A percentile compares a stretch with the other conserved stretches of the same genome.
Evolutionary conservation across 495 filamentous ascomycete species (phyloP).

Genomic region (Penicillium simplicissimum): DNA sequence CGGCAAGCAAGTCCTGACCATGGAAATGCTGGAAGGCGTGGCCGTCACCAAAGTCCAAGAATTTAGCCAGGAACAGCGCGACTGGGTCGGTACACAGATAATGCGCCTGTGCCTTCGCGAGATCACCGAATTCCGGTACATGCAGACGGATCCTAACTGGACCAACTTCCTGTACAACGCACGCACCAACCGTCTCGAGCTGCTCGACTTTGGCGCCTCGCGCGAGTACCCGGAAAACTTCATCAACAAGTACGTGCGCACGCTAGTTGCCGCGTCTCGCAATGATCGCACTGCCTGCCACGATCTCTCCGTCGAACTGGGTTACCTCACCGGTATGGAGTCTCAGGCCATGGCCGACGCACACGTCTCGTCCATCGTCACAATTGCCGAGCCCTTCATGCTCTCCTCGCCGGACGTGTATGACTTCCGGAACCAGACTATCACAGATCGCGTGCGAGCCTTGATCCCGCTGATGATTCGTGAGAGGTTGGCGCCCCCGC

Average conservation of each 20-base stretch:
- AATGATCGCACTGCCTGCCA: slow-evolving; percentile 63
- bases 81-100: slow-evolving; percentile 90
- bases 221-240: slow-evolving; percentile 81
- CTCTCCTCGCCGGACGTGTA: slow-evolving; percentile 76
- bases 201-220: slow-evolving; percentile 94
- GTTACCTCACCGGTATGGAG: slow-evolving; percentile 91
- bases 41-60: slow-evolving; percentile 81
- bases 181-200: slow-evolving; percentile 70
- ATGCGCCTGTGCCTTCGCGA: slow-evolving; percentile 91
- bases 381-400: slow-evolving; percentile 89
- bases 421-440: slow-evolving; percentile 91
- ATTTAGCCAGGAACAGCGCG: slow-evolving; percentile 76
- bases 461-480: slow-evolving; percentile 91
- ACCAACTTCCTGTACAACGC: slow-evolving; percentile 98
- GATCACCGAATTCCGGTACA: slow-evolving; percentile 90
- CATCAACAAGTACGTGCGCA: slow-evolving; percentile 71
- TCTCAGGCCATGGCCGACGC: slow-evolving; percentile 80
- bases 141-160: slow-evolving; percentile 99
- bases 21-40: slow-evolving; percentile 83
- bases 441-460: slow-evolving; percentile 83
- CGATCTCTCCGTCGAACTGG: slow-evolving; percentile 73
- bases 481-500: slow-evolving; percentile 85
- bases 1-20: slow-evolving; percentile 85
- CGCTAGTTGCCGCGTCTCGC: slow-evolving; percentile 75
- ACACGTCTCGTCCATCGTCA: slow-evolving; percentile 77